Evolutionary conservation across 2,329 filamentous ascomycete species (phyloP), one percentile per base, ranked within the genome.

Genomic region (Fulvia fulva): DNA sequence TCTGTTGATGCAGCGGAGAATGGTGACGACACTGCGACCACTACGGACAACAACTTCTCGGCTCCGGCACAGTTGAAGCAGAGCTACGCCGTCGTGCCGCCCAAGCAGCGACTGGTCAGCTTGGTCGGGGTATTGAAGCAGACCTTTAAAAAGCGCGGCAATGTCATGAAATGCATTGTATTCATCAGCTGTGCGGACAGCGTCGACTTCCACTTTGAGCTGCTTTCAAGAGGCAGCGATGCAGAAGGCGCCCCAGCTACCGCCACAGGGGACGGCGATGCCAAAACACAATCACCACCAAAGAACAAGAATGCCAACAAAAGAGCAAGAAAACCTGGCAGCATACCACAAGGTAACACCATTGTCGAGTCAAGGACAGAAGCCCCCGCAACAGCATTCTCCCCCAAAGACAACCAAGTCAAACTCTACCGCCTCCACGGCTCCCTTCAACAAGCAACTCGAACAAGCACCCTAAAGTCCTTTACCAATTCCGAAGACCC

Each of bases 131-230:
- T 92, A 30, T 79, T 99, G 57, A 95, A 93, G 71, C 87, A 91
- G 19, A 87, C 91, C 0, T 97, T 99, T 73, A 87, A 90, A 57
- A 84, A 92, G 19, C 90, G 89, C 73, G 93, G 91, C 0, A 91
- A 90, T 1, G 89, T 96, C 19, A 97, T 96, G 90, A 97, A 99
- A 75, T 90, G 89, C 22, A 97, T 99, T 60, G 82, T 99, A 34
- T 99, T 99, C 76, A 89, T 99, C 51, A 96, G 93, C 11, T 99
- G 94, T 69, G 92, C 94, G 21, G 94, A 99, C 73, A 94, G 91
- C 1, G 94, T 97, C 59, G 91, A 99, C 72, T 99, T 97, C 68
- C 93, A 97, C 73, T 97, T 91, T 72, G 89, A 95, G 60, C 78
- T 96, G 2, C 83, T 99, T 57, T 87, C 80, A 6, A 76, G 75